Conservation (phyloP, 140 eudicot species). For the Cichorium intybus region DNA sequence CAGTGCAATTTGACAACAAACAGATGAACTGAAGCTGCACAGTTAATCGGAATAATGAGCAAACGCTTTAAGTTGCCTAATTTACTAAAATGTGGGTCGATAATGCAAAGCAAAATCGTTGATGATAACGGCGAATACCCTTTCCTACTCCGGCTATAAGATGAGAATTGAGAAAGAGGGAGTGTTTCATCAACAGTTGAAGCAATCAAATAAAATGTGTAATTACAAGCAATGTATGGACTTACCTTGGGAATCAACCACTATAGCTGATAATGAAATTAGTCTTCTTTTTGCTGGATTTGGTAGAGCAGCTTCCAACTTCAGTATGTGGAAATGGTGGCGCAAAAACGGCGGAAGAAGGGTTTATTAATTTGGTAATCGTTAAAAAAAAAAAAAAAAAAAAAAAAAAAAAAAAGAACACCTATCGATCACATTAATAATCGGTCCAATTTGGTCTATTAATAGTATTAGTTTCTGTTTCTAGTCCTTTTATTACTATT, state of each 20-base stretch:
- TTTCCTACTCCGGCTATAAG: background rate
- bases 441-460: too few relatives aligned
- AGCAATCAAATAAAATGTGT: background rate
- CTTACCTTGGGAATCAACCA: background rate
- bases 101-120: background rate
- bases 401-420: too few relatives aligned
- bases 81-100: slow-evolving; percentile 8
- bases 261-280: background rate
- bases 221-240: background rate
- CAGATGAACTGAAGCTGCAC: slow-evolving; percentile 4
- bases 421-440: too few relatives aligned
- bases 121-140: background rate
- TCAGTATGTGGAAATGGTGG: background rate
- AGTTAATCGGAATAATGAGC: background rate
- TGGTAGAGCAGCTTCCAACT: background rate
- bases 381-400: too few relatives aligned
- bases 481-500: too few relatives aligned
- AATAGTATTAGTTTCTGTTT: too few relatives aligned
- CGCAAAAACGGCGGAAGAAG: background rate
- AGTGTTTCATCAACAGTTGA: background rate
- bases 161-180: background rate
- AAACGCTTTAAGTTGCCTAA: background rate
- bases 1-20: background rate
- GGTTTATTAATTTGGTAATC: slow-evolving; percentile 2
- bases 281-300: background rate